These are phyloP conservation scores for Globisporangium paddicum DNA, from an alignment of 352 stramenopile genomes.

Conservation along the genomic window DNA sequence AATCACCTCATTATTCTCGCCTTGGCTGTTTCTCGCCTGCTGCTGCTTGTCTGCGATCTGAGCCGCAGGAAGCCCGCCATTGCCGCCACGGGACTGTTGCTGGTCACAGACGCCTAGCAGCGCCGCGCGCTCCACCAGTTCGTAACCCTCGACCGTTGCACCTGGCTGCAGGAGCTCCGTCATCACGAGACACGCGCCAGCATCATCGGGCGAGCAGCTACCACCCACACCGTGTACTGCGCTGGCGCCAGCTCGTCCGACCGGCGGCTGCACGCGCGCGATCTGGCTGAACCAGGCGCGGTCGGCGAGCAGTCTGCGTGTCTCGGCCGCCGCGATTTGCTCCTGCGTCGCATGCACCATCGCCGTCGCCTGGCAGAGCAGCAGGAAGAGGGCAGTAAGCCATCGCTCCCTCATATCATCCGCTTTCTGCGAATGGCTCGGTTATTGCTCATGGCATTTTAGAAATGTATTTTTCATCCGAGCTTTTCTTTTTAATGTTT, in stretches of 20 bases:
- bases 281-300: constrained; percentile 47
- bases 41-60: constrained; percentile 9
- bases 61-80: background rate
- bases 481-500: no score
- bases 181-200: constrained; percentile 24
- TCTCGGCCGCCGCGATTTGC: constrained; percentile 11
- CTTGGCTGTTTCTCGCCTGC: constrained; percentile 17
- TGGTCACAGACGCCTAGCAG: constrained; percentile 65
- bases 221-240: background rate
- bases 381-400: constrained; percentile 2
- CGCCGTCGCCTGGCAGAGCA: constrained; percentile 6
- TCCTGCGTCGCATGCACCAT: background rate
- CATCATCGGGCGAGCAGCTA: constrained; percentile 5
- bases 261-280: constrained; percentile 19
- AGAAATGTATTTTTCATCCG: no score
- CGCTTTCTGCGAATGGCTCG: background rate
- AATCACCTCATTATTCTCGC: background rate
- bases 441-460: no score
- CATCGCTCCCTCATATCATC: constrained; percentile 5
- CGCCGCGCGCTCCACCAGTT: constrained; percentile 62
- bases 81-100: constrained; percentile 15
- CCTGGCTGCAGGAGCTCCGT: constrained; percentile 33
- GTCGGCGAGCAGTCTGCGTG: constrained; percentile 34
- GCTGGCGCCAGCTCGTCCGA: background rate
- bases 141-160: constrained; percentile 52